Percentiles rank a stretch among this genome's conserved stretches.
Conservation (phyloP, 805 yeast species). For the Lipomyces starkeyi region DNA sequence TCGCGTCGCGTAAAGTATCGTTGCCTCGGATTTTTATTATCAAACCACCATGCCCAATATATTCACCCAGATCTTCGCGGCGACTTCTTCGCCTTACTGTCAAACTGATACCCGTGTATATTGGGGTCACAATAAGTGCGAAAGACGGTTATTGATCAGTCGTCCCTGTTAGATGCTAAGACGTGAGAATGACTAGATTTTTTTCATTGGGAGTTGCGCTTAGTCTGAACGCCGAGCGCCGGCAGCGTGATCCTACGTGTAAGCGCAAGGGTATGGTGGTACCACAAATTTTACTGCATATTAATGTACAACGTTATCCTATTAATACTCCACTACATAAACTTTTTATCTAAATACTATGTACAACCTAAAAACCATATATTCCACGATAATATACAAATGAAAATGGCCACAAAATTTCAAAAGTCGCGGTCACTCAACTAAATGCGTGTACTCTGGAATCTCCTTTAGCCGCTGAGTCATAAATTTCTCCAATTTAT, state of each 20-base stretch:
- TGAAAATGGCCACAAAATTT: background rate
- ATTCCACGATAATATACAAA: background rate
- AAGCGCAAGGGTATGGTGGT: background rate
- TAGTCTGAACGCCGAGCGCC: background rate
- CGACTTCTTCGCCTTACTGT: background rate
- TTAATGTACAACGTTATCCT: too few species aligned
- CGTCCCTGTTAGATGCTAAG: background rate
- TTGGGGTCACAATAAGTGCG: background rate
- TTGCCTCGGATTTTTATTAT: background rate
- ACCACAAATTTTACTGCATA: too few species aligned
- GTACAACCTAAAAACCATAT: background rate
- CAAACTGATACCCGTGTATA: background rate
- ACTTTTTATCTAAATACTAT: background rate
- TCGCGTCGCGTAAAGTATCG: background rate
- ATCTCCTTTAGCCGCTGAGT: slow-evolving; percentile 79
- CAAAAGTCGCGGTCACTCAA: slow-evolving; percentile 53
- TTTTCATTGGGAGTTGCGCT: background rate
- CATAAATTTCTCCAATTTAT: slow-evolving; percentile 88
- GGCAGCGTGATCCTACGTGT: background rate
- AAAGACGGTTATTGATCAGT: background rate
- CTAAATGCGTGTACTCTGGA: slow-evolving; percentile 86
- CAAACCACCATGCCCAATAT: background rate
- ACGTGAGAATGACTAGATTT: background rate
- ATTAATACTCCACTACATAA: background rate
- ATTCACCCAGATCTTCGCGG: background rate